Conservation (phyloP, 768 basidiomycete species). For the Serendipita sp. region DNA sequence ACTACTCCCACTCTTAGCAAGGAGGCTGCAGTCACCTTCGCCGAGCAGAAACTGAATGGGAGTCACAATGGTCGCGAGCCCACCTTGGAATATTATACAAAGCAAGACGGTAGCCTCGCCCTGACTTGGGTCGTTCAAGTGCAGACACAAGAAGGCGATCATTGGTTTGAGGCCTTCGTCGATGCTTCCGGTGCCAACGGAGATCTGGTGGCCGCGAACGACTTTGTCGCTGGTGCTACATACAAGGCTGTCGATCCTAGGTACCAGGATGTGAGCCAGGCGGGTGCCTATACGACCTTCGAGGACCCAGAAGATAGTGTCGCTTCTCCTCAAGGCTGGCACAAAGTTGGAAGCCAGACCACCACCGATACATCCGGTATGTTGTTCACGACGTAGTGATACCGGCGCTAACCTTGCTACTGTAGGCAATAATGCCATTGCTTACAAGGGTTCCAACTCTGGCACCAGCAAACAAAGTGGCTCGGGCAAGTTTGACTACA, state of each 20-base stretch:
- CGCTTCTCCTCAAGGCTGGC: constrained; percentile 28
- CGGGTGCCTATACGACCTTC: background rate
- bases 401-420: constrained; percentile 15
- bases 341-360: constrained; percentile 19
- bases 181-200: constrained; percentile 16
- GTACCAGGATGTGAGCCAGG: background rate
- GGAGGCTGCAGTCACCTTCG: background rate
- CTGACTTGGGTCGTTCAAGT: constrained; percentile 3
- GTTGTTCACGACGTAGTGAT: background rate
- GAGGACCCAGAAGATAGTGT: constrained; percentile 18
- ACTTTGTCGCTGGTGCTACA: constrained; percentile 34
- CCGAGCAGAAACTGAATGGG: background rate
- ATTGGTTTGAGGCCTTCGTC: background rate
- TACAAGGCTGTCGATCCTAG: background rate
- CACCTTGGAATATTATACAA: background rate
- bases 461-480: constrained; percentile 25
- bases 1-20: background rate
- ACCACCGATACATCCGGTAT: background rate
- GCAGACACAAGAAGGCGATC: background rate
- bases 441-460: constrained; percentile 18
- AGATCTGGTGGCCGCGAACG: constrained; percentile 34
- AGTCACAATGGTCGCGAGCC: background rate
- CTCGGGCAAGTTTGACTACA: constrained; percentile 15
- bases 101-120: background rate
- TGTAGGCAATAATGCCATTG: constrained; percentile 29